Base-by-base conservation (phyloP, 2,329 filamentous ascomycete species). In the Cladosporium cucumerinum region DNA sequence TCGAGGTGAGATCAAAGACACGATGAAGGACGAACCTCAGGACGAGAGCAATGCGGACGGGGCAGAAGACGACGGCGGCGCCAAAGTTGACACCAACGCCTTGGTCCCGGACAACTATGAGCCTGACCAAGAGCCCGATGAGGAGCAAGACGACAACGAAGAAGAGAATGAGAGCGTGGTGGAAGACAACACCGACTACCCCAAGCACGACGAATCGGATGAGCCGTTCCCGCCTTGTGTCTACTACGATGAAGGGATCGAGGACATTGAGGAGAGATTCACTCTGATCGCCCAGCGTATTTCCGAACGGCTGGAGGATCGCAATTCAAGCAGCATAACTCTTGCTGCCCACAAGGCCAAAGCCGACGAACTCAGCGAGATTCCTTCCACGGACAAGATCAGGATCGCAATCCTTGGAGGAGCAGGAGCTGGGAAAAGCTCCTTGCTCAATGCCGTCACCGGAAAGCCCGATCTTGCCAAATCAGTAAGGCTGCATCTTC, bases 371-470 rank as follows among this genome's bases (percentile, higher is more conserved):
- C 14, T 52, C 3, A 51, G 23, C n/a, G 34, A 23, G 7, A 26
- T 65, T 32, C 67, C 57, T 8, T 23, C 39, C 16, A 55, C 63
- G 2, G 66, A 48, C 16, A 62, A 26, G 16, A 18, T 36, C n/a
- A 60, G 28, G 14, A 69, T 70, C n/a, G 67, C 66, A 3, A 55
- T 71, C 12, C 46, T 70, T n/a, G 70, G 67, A 0, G 52, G 69
- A 23, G 68, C 69, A n/a, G 68, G 69, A 2, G 36, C 60, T 66
- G 72, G 72, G 0, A 72, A 74, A 58, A 72, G 69, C 64, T 72
- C 69, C 1, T 55, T 72, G 0, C 51, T 74, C 8, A 73, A 72
- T 43, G 65, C 69, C 0, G 3, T 75, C 8, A 60, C 67, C 5
- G 69, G 69, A 23, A 61, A 65, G 1, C 63, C 64, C 0, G 46